Evolutionary conservation across 345 rosid genomes (phyloP).

Genomic region (Euclidium syriacum): DNA sequence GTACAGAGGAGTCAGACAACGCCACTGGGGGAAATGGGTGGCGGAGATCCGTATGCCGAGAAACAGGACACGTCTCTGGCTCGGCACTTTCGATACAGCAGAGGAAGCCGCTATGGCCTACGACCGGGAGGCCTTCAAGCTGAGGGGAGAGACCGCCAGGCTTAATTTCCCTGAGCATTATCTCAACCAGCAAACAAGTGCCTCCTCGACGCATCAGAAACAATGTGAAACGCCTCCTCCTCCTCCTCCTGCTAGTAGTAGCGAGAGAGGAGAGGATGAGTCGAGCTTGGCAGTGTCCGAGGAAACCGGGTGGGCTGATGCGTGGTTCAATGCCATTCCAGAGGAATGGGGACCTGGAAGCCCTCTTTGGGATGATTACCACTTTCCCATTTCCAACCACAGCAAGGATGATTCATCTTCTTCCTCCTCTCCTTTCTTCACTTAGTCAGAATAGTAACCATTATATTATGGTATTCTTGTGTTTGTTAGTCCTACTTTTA

Average conservation of each 20-base stretch:
- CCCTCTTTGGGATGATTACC: conserved; percentile 87
- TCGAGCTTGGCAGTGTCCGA: conserved; percentile 38
- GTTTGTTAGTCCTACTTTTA: no score
- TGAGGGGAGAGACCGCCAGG: conserved; percentile 82
- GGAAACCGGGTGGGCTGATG: conserved; percentile 55
- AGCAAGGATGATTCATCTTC: no score
- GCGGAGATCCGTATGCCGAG: conserved; percentile 96
- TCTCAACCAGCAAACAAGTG: conserved; percentile 49
- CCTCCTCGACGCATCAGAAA: conserved; percentile 25
- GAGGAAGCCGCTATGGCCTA: conserved; percentile 93
- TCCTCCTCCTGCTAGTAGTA: conserved; percentile 2
- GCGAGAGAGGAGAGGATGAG: conserved; percentile 24
- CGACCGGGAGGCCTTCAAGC: conserved; percentile 82
- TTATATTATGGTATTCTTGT: no score
- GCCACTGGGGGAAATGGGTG: conserved; percentile 99
- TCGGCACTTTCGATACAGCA: conserved; percentile 90
- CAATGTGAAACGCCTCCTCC: conserved; percentile 13
- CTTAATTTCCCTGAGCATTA: conserved; percentile 85
- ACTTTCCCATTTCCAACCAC: conserved; percentile 39
- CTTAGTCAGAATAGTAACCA: no score
- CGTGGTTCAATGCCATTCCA: conserved; percentile 78
- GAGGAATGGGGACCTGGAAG: conserved; percentile 90
- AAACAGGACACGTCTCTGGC: conserved; percentile 89
- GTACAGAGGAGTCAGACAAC: conserved; percentile 88
- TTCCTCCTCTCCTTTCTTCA: no score